Evolutionary conservation across 2,329 filamentous ascomycete genomes (phyloP), one percentile per base, ranked within the genome.

Genomic region (Cladosporium cucumerinum): DNA sequence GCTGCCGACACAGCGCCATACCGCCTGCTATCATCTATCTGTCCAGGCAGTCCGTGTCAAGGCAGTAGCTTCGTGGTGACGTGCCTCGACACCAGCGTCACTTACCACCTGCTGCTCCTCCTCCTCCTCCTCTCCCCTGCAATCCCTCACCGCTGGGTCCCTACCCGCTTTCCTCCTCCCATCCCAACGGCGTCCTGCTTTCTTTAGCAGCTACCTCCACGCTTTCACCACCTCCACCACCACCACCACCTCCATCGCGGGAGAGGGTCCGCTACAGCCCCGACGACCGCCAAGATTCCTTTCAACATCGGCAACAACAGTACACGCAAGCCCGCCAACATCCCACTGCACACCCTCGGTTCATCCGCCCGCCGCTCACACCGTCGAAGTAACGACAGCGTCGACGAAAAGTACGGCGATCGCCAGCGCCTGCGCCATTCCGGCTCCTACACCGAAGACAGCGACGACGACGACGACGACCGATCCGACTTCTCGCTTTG

Each of bases 271-370:
- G 61, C 54, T 59, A 64, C 68, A 71, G 68, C 67, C 90, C 89
- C 87, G 77, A 80, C 76, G 73, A 82, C 84, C 83, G 85, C 84
- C 92, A 97, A 87, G 81, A 97, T 97, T 97, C 86, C 91, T 87
- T 69, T 69, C 69, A 65, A 66, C 65, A 66, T 67, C 63, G 34
- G 60, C 64, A 82, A 85, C 85, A 84, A 80, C 71, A 83, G 83
- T 71, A 78, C 79, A 73, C 85, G 84, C 79, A 88, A 88, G 81
- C 87, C 91, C 78, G 91, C 91, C 80, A 92, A 91, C 81, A 97
- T 97, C 78, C 93, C 93, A 74, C 86, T 97, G 75, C 90, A 91
- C 79, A 89, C 89, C 73, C 83, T 97, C 69, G 79, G 80, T 60
- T 83, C 78, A 66, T 72, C 70, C 67, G 72, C 78, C 71, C 79